phyloP scores from a whole-genome alignment of 2,329 filamentous ascomycete genomes.

The Trichoderma gracile region DNA sequence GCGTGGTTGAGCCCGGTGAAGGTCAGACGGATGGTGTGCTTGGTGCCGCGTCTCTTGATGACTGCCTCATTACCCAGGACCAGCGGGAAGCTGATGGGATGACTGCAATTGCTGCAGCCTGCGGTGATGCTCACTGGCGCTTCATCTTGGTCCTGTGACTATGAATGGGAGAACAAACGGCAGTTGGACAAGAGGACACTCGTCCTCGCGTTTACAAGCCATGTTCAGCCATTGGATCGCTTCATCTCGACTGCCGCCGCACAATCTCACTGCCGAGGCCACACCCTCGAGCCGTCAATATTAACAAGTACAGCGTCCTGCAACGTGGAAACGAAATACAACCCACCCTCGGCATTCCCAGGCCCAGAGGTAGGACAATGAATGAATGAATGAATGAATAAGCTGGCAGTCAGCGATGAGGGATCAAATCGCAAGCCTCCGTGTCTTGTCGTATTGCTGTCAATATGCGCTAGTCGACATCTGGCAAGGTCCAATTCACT shows the following conservation, averaged over 20 bases:
- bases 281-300: neutral
- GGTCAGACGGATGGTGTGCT: too few species aligned
- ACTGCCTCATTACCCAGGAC: neutral
- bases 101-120: neutral
- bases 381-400: neutral
- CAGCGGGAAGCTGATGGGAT: constrained; percentile 4
- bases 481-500: constrained; percentile 1
- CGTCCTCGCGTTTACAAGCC: neutral
- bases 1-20: neutral
- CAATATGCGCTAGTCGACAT: neutral
- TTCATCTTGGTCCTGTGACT: neutral
- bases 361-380: neutral
- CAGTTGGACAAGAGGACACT: neutral
- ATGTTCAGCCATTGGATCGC: neutral
- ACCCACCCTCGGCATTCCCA: neutral
- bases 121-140: neutral
- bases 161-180: neutral
- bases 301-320: neutral
- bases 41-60: neutral
- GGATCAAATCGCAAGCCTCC: too few species aligned
- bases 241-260: constrained; percentile 5
- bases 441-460: neutral
- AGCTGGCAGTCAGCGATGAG: too few species aligned
- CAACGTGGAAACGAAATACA: too few species aligned
- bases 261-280: constrained; percentile 6